Evolutionary conservation across 768 basidiomycete genomes (phyloP), one percentile per base, ranked within the genome.

Genomic region (Lactarius trivialis): DNA sequence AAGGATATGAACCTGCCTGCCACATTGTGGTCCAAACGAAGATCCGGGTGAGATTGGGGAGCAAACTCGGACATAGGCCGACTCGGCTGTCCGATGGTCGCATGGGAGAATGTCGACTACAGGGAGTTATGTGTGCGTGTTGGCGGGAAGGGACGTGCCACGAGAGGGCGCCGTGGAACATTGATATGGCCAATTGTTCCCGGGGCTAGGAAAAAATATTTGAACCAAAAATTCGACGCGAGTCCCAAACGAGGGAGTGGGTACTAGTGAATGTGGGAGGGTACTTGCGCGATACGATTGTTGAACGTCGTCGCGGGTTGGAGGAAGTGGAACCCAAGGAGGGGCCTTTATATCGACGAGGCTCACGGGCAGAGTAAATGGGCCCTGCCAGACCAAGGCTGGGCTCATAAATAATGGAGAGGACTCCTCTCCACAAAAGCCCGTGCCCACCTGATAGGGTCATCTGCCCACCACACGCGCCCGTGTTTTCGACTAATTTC

Each of bases 1-100:
- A 21, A 33, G 41, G 50, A 11, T 21, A 21, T 5, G 39, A 4
- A 51, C 28, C 5, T 12, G 12, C 34, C 36, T 43, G 11, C 48
- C 26, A 19, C 37, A 26, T 9, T n/a, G 21, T 56, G 4, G 21
- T 14, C 36, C 12, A 43, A 2, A 32, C 56, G 51, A 48, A 53
- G 61, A 62, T 58, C 56, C 51, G 19, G n/a, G n/a, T 26, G 56
- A 62, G 61, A 62, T 62, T 52, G 61, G 56, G 56, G 61, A 53
- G 41, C 49, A 62, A 61, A 43, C 24, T 41, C 11, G 53, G 50
- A 57, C 60, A 57, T 32, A 28, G 7, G 28, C 49, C 39, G n/a
- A 36, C n/a, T 33, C 28, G 51, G 41, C 26, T 37, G 52, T 56
- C 55, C 49, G 55, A 61, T 56, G 50, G 26, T 21, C 43, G 39